phyloP scores from a whole-genome alignment of 2,329 filamentous ascomycete species.

The Cladosporium sp. region DNA sequence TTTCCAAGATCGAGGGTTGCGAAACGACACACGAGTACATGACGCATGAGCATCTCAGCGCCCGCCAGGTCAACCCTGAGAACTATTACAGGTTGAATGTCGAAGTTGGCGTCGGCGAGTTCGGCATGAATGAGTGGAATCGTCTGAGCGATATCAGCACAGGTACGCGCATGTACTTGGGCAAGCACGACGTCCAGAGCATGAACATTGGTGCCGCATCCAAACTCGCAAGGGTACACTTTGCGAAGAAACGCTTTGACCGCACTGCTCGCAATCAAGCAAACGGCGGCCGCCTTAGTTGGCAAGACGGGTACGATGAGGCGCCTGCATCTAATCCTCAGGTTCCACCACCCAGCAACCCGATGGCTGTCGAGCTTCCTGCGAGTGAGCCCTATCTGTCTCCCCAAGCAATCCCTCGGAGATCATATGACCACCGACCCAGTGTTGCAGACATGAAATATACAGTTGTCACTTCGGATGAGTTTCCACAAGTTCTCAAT shows the following conservation, averaged over 20 bases:
- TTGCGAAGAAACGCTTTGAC: conserved; percentile 70
- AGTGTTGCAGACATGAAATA: conserved; percentile 66
- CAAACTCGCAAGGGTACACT: conserved; percentile 81
- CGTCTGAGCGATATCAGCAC: conserved; percentile 94
- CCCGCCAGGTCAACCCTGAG: conserved; percentile 74
- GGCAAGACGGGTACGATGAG: conserved; percentile 36
- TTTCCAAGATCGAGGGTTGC: conserved; percentile 92
- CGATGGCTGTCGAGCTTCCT: conserved; percentile 40
- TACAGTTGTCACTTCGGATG: conserved; percentile 62
- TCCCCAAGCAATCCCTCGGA: conserved; percentile 43
- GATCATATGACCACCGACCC: conserved; percentile 59
- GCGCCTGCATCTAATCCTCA: conserved; percentile 34
- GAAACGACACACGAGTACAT: conserved; percentile 88
- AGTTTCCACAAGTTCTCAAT: conserved; percentile 51
- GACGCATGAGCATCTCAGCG: conserved; percentile 74
- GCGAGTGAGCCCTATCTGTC: conserved; percentile 29
- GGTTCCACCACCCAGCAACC: conserved; percentile 45
- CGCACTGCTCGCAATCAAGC: conserved; percentile 39
- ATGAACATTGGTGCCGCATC: conserved; percentile 76
- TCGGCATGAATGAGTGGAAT: conserved; percentile 98
- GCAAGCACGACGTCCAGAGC: conserved; percentile 69
- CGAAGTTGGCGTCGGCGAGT: conserved; percentile 92
- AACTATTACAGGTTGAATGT: conserved; percentile 98
- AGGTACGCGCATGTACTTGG: conserved; percentile 81
- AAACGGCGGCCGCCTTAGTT: conserved; percentile 28